Base-by-base conservation (phyloP, 106 monocot genomes). In the Platanthera zijinensis region DNA sequence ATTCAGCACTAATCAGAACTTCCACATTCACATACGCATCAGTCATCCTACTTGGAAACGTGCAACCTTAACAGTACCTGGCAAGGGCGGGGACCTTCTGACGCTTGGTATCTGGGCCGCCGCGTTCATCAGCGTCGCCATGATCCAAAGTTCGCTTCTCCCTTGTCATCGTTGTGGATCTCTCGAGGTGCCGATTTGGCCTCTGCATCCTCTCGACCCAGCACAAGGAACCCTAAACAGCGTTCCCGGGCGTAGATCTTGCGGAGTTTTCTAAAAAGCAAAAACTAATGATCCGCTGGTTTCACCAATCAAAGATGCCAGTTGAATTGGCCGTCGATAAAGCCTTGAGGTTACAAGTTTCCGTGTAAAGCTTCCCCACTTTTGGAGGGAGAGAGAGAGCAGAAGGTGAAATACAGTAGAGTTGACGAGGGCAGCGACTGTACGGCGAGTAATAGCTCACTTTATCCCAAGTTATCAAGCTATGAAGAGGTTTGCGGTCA, bases 21-120 rank as follows among this genome's bases (percentile, higher is more conserved):
- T 39, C 3, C 39, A 39, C 39, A 39, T 39, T 39, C 39, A 39
- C 39, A 39, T 39, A 39, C 0, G 39, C 39, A 39, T 39, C 39
- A 39, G 3, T 39, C 39, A 70, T 15, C 47, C 70, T 7, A 45
- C 70, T 10, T 17, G 70, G 17, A 47, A 70, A 70, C 47, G 1
- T 47, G n/a, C 11, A 4, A 6, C 48, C 48, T 48, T 70, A 47
- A 70, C 47, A 0, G 25, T 75, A 81, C 80, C 80, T 75, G 4
- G 80, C 80, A 50, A 81, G 80, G 17, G 74, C 75, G 5, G 80
- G 80, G 18, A 79, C 79, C 59, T 79, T 79, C 59, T 32, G 72
- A 21, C 80, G 80, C 75, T 81, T 81, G 51, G 75, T 30, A 10
- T 81, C 80, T 7, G 80, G 28, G 6, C 4, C 17, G 47, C 52